Evolutionary conservation across 176 grass and related monocot species (phyloP).

Genomic region (Phragmites australis): DNA sequence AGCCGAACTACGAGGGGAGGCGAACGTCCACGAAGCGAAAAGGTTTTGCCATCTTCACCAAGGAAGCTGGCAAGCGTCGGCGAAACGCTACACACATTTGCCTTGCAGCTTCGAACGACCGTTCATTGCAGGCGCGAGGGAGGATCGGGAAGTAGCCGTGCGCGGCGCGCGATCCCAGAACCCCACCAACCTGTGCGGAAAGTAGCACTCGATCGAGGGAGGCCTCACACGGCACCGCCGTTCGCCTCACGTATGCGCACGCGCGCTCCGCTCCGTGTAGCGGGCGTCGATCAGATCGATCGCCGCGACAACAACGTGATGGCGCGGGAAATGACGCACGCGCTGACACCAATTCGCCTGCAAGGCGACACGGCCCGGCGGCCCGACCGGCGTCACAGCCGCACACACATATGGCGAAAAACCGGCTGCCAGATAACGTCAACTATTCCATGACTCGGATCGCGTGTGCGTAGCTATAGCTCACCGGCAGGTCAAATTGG

Average conservation of each 20-base stretch:
- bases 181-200: background rate
- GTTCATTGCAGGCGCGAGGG: too few species aligned
- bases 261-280: background rate
- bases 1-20: too few species aligned
- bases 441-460: background rate
- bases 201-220: background rate
- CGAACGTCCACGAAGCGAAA: too few species aligned
- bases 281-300: background rate
- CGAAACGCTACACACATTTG: background rate
- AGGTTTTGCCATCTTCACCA: too few species aligned
- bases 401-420: background rate
- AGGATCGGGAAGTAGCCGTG: too few species aligned
- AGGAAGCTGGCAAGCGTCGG: too few species aligned
- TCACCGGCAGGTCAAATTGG: background rate
- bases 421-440: background rate
- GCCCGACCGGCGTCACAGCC: slow-evolving; percentile 24
- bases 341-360: slow-evolving; percentile 56
- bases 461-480: background rate
- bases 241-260: background rate
- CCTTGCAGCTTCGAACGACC: background rate
- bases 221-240: background rate
- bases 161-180: background rate
- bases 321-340: slow-evolving; percentile 54
- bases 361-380: slow-evolving; percentile 30
- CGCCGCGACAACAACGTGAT: slow-evolving; percentile 35